Conservation (phyloP, 2,329 filamentous ascomycete genomes). For the Scedosporium boydii region DNA sequence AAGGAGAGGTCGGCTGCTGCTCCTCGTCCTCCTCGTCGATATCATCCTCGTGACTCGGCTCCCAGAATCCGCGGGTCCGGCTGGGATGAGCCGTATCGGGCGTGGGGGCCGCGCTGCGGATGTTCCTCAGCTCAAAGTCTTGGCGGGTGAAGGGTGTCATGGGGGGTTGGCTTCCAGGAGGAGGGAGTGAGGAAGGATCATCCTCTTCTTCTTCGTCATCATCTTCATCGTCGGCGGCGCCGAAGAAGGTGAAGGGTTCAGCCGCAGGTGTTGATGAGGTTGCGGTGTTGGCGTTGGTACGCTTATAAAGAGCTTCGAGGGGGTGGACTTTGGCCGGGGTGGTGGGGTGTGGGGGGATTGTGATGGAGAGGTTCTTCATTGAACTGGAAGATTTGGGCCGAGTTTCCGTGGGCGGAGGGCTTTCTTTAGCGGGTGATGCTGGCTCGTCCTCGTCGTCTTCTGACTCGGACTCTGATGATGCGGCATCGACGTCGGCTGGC, state of each 20-base stretch:
- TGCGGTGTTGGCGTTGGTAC: slow-evolving; percentile 36
- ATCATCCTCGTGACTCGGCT: slow-evolving; percentile 30
- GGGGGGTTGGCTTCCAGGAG: slow-evolving; percentile 35
- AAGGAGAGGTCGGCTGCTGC: slow-evolving; percentile 18
- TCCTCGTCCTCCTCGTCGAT: slow-evolving; percentile 36
- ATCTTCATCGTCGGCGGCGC: slow-evolving; percentile 35
- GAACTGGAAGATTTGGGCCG: slow-evolving; percentile 43
- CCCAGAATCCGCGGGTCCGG: slow-evolving; percentile 51
- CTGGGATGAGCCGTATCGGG: slow-evolving; percentile 81
- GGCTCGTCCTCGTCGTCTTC: slow-evolving; percentile 16
- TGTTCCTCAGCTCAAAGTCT: slow-evolving; percentile 63
- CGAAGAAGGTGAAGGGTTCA: slow-evolving; percentile 72
- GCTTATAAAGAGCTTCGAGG: slow-evolving; percentile 87
- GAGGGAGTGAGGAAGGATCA: slow-evolving; percentile 25
- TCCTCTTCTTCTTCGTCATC: slow-evolving; percentile 29
- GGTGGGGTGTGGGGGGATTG: slow-evolving; percentile 38
- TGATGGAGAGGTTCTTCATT: slow-evolving; percentile 41
- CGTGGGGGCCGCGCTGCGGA: slow-evolving; percentile 87
- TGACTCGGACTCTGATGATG: slow-evolving; percentile 19
- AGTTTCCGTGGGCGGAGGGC: slow-evolving; percentile 11
- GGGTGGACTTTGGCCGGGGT: slow-evolving; percentile 60
- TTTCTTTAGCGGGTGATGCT: background rate
- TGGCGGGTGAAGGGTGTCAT: slow-evolving; percentile 76
- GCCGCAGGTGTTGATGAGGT: slow-evolving; percentile 21
- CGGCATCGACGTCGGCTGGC: slow-evolving; percentile 5